phyloP scores from a whole-genome alignment of 1,139 yeast genomes.

The Suhomyces anneliseae region DNA sequence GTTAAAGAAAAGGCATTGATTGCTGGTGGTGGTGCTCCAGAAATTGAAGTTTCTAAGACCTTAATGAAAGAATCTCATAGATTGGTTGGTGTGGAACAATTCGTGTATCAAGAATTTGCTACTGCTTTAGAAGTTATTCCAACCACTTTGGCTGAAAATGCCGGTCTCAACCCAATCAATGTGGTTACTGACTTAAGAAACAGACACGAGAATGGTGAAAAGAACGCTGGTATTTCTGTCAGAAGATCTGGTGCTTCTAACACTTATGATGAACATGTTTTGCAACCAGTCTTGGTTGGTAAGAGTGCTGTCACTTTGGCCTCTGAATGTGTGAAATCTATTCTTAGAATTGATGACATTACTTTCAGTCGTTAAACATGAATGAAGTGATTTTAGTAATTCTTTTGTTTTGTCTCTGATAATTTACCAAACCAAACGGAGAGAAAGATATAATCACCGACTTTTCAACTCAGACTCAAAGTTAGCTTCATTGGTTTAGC shows the following conservation, averaged over 20 bases:
- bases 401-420: no score
- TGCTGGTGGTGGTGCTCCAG: conserved; percentile 99
- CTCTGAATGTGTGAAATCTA: conserved; percentile 93
- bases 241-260: conserved; percentile 92
- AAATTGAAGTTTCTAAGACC: conserved; percentile 85
- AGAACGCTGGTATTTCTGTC: conserved; percentile 93
- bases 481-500: no score
- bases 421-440: no score
- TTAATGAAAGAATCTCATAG: conserved; percentile 75
- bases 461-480: no score
- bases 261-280: conserved; percentile 88
- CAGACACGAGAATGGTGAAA: conserved; percentile 88
- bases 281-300: conserved; percentile 94
- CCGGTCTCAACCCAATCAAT: conserved; percentile 92
- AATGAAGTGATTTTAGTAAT: background rate
- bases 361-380: conserved; percentile 47
- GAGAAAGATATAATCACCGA: no score
- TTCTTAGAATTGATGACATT: conserved; percentile 93
- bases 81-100: conserved; percentile 87
- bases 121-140: conserved; percentile 95
- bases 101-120: conserved; percentile 95
- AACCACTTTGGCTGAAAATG: conserved; percentile 95
- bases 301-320: conserved; percentile 93
- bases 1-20: conserved; percentile 92
- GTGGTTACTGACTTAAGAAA: conserved; percentile 94